phyloP scores from a whole-genome alignment of 2,329 filamentous ascomycete species.

The Lasiodiplodia hormozganensis region DNA sequence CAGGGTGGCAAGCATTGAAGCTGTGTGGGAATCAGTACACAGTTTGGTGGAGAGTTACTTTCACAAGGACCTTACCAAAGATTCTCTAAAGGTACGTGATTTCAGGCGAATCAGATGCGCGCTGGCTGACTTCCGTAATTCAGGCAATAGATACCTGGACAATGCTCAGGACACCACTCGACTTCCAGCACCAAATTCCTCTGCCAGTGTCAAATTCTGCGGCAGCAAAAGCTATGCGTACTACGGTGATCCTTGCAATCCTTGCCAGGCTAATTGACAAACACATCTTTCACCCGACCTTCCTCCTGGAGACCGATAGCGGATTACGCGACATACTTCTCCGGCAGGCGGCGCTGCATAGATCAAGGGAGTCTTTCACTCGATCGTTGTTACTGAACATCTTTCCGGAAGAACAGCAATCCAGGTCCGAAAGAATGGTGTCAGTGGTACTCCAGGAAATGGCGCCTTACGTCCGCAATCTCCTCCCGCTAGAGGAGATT shows the following conservation, averaged over 20 bases:
- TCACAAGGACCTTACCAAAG: neutral
- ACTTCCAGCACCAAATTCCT: constrained; percentile 36
- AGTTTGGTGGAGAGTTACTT: neutral
- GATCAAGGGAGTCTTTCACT: neutral
- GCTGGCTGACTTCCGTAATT: neutral
- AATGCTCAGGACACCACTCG: constrained; percentile 10
- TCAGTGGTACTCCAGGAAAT: neutral
- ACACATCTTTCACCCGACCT: constrained; percentile 44
- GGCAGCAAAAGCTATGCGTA: constrained; percentile 44
- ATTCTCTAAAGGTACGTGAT: neutral
- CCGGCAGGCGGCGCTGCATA: neutral
- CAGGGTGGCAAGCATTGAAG: neutral
- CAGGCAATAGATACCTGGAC: neutral
- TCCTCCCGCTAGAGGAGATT: neutral
- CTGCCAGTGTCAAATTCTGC: constrained; percentile 41
- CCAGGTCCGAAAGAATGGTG: neutral
- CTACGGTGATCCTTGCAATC: constrained; percentile 39
- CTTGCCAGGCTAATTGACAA: constrained; percentile 38
- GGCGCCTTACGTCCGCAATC: neutral
- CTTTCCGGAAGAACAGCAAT: constrained; percentile 6
- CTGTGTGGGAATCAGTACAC: neutral
- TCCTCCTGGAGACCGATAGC: constrained; percentile 35
- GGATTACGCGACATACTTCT: constrained; percentile 27
- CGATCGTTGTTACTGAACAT: constrained; percentile 7
- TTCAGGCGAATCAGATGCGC: neutral